phyloP scores from a whole-genome alignment of 441 rosid species.

The Gossypium lobatum region DNA sequence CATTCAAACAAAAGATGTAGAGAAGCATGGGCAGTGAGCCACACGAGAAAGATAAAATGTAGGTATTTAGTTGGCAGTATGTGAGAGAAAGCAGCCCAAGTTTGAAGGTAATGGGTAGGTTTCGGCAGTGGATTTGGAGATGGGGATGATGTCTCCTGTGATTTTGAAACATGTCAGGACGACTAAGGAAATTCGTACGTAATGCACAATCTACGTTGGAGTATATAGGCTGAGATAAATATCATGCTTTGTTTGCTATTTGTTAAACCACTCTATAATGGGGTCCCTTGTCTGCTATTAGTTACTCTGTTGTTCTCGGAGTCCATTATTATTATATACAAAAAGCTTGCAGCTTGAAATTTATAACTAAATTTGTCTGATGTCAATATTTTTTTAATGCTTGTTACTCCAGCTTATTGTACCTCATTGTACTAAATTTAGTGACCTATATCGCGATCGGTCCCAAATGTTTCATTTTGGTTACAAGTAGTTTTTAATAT shows the following conservation, averaged over 20 bases:
- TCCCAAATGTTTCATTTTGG: no score
- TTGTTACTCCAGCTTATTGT: not conserved
- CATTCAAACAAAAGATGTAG: conserved; percentile 8
- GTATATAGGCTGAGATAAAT: not conserved
- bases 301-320: not conserved
- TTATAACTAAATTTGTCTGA: not conserved
- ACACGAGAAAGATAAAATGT: not conserved
- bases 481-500: no score
- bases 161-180: conserved; percentile 22
- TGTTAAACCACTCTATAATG: not conserved
- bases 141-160: conserved; percentile 22
- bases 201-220: conserved; percentile 3
- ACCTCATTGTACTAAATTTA: no score
- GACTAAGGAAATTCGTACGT: conserved; percentile 23
- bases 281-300: not conserved
- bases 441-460: no score
- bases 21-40: not conserved
- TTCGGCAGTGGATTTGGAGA: conserved; percentile 21
- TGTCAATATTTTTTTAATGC: not conserved
- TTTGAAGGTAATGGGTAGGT: conserved; percentile 23
- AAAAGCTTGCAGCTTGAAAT: not conserved
- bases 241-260: not conserved
- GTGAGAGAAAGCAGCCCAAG: conserved; percentile 16
- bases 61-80: conserved; percentile 19
- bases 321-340: not conserved